phyloP scores from a whole-genome alignment of 345 rosid genomes.

The Triadica sebifera region DNA sequence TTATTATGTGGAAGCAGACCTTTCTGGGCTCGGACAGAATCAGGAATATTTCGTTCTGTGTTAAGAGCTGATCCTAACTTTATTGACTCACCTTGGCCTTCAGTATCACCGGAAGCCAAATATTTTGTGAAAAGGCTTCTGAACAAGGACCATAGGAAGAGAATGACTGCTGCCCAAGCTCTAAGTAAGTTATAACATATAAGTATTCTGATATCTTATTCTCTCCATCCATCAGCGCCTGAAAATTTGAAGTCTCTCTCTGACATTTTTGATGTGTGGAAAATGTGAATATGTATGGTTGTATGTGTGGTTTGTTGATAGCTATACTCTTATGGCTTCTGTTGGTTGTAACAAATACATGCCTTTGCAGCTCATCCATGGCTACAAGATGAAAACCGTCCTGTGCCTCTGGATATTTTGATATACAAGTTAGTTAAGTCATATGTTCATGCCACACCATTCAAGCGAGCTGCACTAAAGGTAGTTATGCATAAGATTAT shows the following conservation, averaged over 20 bases:
- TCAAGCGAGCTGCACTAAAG: conserved; percentile 77
- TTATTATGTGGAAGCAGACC: conserved; percentile 97
- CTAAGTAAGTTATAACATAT: conserved; percentile 63
- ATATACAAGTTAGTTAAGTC: conserved; percentile 74
- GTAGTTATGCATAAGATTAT: conserved; percentile 20
- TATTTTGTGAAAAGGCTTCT: conserved; percentile 87
- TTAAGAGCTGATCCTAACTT: conserved; percentile 84
- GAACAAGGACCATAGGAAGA: conserved; percentile 89
- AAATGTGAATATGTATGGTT: neutral
- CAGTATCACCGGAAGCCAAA: conserved; percentile 70
- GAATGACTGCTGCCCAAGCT: conserved; percentile 96
- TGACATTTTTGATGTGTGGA: neutral
- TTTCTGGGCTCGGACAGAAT: conserved; percentile 89
- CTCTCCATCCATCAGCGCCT: neutral
- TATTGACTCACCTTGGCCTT: conserved; percentile 87
- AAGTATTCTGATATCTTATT: neutral
- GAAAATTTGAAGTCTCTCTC: neutral
- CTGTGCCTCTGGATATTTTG: conserved; percentile 72
- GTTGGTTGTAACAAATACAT: neutral
- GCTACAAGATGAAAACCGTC: conserved; percentile 54
- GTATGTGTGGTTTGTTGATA: neutral
- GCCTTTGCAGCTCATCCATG: conserved; percentile 80
- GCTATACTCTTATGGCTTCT: no score
- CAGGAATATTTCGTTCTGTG: conserved; percentile 92
- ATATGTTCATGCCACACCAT: conserved; percentile 67